Evolutionary conservation across 495 filamentous ascomycete genomes (phyloP), one percentile per base, ranked within the genome.

Genomic region (Entonaema liquescens): DNA sequence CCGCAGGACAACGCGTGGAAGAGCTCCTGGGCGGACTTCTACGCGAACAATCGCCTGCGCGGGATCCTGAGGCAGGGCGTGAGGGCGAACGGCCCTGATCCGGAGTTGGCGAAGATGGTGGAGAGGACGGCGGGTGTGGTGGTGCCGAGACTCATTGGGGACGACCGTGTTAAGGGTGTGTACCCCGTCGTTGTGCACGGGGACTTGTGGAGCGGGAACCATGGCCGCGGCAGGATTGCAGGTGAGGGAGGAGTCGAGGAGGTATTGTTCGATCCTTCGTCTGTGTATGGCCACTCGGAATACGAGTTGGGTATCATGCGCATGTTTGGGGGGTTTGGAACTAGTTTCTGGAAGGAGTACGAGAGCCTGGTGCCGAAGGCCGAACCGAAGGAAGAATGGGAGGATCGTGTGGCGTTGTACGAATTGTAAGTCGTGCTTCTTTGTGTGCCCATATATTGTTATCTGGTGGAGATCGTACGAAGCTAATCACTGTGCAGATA

Each of bases 231-330:
- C 1, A 80, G 79, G 52, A 90, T 95, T 68, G 86, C 83, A 0
- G 87, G 73, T 1, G 62, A 82, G n/a, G 86, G 83, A 5, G 85
- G 81, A 5, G 81, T 81, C 0, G 91, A 94, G 62, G 94, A 94
- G 68, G 89, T 97, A 11, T 87, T 97, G 3, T 97, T 90, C 80
- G 94, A 97, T 79, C 89, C 93, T 21, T 89, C 88, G 15, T 84
- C 87, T 40, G 89, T 89, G 60, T 97, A 94, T 79, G 92, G 88
- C n/a, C 93, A 97, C 77, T 89, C 83, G 15, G 94, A 97, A 83
- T 97, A 89, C 81, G 94, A 97, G 76, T 76, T 95, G 54, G 94
- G 95, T 1, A 97, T 97, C 56, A 97, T 97, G 94, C 85, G 85
- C 63, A 94, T 98, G 92, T 97, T 97, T 86, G 95, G 94, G 0